A percentile compares a stretch with the other conserved stretches of the same genome.
phyloP scores from a whole-genome alignment of 2,329 filamentous ascomycete species.

The Fusarium avenaceum region DNA sequence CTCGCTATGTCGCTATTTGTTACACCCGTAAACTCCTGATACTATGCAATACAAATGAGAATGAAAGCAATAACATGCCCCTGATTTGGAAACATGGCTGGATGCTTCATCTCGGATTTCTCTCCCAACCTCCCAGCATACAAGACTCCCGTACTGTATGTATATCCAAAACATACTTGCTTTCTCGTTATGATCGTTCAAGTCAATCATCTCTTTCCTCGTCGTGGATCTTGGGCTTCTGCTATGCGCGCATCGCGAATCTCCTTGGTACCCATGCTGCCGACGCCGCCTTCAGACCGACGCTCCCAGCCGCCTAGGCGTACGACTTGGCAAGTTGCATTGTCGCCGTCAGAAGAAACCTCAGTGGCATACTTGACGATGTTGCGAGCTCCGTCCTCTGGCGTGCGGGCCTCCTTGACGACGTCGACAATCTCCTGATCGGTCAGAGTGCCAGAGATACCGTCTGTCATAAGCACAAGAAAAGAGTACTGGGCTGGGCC shows the following conservation, averaged over 20 bases:
- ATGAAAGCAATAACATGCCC: slow-evolving; percentile 25
- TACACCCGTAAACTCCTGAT: slow-evolving; percentile 44
- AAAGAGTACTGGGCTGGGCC: slow-evolving; percentile 89
- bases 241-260: slow-evolving; percentile 84
- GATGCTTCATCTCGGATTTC: slow-evolving; percentile 8
- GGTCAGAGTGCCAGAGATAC: slow-evolving; percentile 84
- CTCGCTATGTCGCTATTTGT: slow-evolving; percentile 30
- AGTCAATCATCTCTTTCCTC: slow-evolving; percentile 66
- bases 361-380: slow-evolving; percentile 92
- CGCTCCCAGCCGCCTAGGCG: slow-evolving; percentile 78
- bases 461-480: slow-evolving; percentile 88
- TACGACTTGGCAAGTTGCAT: slow-evolving; percentile 77
- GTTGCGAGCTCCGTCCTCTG: slow-evolving; percentile 83
- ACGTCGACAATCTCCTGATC: slow-evolving; percentile 98
- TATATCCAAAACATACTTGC: slow-evolving; percentile 18
- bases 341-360: slow-evolving; percentile 76
- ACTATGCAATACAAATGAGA: slow-evolving; percentile 44
- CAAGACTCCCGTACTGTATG: background rate
- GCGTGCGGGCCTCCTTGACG: slow-evolving; percentile 91
- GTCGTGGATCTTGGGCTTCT: slow-evolving; percentile 85
- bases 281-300: slow-evolving; percentile 85
- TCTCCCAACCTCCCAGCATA: background rate
- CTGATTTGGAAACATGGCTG: slow-evolving; percentile 27
- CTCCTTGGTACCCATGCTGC: slow-evolving; percentile 92
- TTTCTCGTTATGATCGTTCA: background rate